These are phyloP conservation scores for Curvularia lunata DNA, from an alignment of 2,329 filamentous ascomycete species.

Conservation along the genomic window DNA sequence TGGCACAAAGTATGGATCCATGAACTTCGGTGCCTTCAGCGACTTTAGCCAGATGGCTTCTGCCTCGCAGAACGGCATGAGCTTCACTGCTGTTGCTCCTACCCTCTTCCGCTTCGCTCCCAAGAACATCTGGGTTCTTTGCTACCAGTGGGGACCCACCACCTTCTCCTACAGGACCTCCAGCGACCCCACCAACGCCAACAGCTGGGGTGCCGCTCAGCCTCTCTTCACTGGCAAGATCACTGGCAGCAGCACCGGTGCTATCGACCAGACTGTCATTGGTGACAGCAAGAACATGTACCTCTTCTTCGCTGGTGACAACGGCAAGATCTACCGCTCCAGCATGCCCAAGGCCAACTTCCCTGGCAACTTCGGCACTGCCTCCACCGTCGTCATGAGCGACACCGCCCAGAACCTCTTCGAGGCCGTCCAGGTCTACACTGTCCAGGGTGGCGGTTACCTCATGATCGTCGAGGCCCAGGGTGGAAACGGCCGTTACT, in stretches of 20 bases:
- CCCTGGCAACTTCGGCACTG: slow-evolving; percentile 64
- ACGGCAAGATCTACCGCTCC: slow-evolving; percentile 69
- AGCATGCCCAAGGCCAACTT: slow-evolving; percentile 69
- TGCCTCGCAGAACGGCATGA: slow-evolving; percentile 61
- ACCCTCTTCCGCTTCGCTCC: slow-evolving; percentile 68
- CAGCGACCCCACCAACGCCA: slow-evolving; percentile 62
- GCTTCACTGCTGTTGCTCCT: slow-evolving; percentile 60
- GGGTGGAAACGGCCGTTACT: slow-evolving; percentile 65
- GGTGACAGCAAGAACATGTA: slow-evolving; percentile 68
- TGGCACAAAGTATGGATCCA: slow-evolving; percentile 60
- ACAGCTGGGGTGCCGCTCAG: slow-evolving; percentile 62
- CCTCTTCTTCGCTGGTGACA: slow-evolving; percentile 71
- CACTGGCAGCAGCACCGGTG: slow-evolving; percentile 57
- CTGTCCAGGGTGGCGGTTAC: slow-evolving; percentile 59
- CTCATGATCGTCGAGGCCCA: slow-evolving; percentile 72
- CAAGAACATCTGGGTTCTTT: slow-evolving; percentile 68
- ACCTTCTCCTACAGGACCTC: slow-evolving; percentile 68
- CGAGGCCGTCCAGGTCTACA: slow-evolving; percentile 72
- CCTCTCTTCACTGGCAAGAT: slow-evolving; percentile 65
- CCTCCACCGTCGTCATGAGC: slow-evolving; percentile 58
- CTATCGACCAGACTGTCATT: slow-evolving; percentile 70
- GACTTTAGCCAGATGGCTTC: slow-evolving; percentile 61
- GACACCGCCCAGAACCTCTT: slow-evolving; percentile 65
- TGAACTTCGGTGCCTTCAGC: slow-evolving; percentile 63
- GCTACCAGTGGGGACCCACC: slow-evolving; percentile 68